Evolutionary conservation across 208 protist species (phyloP), one percentile per base, ranked within the genome.

Genomic region (Acanthamoeba triangularis): DNA sequence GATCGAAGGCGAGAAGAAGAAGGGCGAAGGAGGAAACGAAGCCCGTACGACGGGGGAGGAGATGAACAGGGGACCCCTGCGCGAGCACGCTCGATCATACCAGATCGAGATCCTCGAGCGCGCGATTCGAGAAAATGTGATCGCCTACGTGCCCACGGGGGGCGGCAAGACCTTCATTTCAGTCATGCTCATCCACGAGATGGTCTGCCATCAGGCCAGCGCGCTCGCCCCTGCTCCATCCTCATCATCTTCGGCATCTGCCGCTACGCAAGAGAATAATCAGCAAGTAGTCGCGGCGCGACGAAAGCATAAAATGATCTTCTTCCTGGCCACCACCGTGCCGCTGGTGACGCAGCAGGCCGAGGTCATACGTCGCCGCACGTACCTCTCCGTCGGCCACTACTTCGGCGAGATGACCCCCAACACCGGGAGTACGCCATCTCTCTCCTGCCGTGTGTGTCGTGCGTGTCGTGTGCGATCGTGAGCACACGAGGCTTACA

Each of bases 141-240:
- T 98, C 44, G 87, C 98, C 25, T 97, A 96, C 85, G 74, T 98
- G 16, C 97, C 96, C 18, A 98, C 98, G 33, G 98, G 97, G 44
- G 95, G 91, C n/a, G 98, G 98, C 1, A 98, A 98, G 95, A 98
- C 98, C 74, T 91, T 97, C 69, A 74, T 98, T 54, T 96, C 97
- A n/a, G 96, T 97, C 5, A 59, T 93, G 14, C 82, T 97, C 44
- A 76, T 94, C 65, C 88, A 94, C 49, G 82, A 63, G 82, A 90
- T 84, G 88, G 88, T 67, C 23, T 67, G 23, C 28, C 61, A 67
- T 20, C 47, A 95, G 63, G 33, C 74, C 37, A 54, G 25, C 6
- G 44, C 54, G 14, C 41, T 25, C 72, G 18, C 8, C 14, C 23
- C 59, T 56, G 11, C 52, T 56, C 52, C 52, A 56, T 56, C 52